Conservation (phyloP, 2,329 filamentous ascomycete species). For the Chaetomium sp. region DNA sequence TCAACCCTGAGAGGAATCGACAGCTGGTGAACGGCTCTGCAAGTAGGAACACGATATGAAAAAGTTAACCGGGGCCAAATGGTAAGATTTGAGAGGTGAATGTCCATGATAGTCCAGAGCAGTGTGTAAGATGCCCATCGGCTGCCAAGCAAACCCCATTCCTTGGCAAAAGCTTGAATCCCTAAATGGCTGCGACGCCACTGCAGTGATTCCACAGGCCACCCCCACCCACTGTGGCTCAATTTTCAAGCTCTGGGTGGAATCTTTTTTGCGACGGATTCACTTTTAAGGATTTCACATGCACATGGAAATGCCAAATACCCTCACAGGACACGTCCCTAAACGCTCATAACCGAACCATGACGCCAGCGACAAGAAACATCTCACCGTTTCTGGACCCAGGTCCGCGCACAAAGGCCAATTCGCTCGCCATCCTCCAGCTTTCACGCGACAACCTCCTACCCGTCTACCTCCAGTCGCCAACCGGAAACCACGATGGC, state of each 20-base stretch:
- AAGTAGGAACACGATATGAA: no score
- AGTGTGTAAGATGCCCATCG: no score
- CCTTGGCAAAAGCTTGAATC: not conserved
- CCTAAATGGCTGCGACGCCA: not conserved
- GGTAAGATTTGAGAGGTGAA: no score
- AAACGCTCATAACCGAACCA: slow-evolving; percentile 7
- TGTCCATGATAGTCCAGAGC: no score
- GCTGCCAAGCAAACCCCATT: not conserved
- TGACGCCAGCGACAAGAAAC: slow-evolving; percentile 23
- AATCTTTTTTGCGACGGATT: not conserved
- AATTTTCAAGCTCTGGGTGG: not conserved
- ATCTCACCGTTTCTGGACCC: slow-evolving; percentile 79
- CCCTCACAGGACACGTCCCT: not conserved
- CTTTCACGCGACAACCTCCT: slow-evolving; percentile 84
- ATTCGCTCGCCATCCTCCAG: slow-evolving; percentile 79
- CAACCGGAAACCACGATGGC: slow-evolving; percentile 65
- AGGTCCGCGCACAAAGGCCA: slow-evolving; percentile 60
- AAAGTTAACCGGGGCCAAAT: no score
- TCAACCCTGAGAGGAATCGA: no score
- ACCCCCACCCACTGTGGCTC: not conserved
- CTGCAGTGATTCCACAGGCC: not conserved
- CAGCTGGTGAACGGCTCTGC: no score
- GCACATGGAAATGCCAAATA: not conserved
- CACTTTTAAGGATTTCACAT: not conserved
- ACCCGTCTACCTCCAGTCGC: slow-evolving; percentile 69